Conservation (phyloP, 2,329 filamentous ascomycete genomes). For the Sclerotinia nivalis region DNA sequence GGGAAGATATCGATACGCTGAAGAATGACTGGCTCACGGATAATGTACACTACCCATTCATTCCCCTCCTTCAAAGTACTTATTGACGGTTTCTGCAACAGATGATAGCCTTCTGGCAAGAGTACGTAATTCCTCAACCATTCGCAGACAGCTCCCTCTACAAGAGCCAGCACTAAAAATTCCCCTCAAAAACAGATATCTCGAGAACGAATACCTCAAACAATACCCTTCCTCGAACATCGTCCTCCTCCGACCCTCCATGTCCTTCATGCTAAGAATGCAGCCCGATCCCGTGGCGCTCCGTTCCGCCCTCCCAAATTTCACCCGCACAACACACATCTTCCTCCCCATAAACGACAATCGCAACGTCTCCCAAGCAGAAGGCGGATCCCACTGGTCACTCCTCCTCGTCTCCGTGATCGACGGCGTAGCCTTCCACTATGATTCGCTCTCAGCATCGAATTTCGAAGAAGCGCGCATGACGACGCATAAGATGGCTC, state of each 20-base stretch:
- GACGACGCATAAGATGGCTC: conserved; percentile 67
- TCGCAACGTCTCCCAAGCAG: conserved; percentile 71
- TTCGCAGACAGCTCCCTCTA: conserved; percentile 29
- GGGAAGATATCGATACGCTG: conserved; percentile 84
- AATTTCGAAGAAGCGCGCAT: conserved; percentile 74
- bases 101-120: conserved; percentile 98
- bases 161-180: conserved; percentile 18
- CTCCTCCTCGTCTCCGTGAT: conserved; percentile 84
- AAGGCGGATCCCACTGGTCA: conserved; percentile 94
- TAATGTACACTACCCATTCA: conserved; percentile 59
- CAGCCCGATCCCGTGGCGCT: conserved; percentile 58
- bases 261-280: conserved; percentile 89
- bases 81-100: conserved; percentile 42
- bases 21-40: conserved; percentile 96
- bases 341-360: conserved; percentile 96
- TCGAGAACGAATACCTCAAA: conserved; percentile 84
- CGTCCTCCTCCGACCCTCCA: conserved; percentile 84
- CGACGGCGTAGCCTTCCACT: conserved; percentile 93
- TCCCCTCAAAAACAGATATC: conserved; percentile 54
- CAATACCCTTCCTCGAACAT: conserved; percentile 83
- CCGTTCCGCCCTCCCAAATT: conserved; percentile 74
- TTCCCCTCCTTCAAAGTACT: background rate
- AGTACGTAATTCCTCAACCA: conserved; percentile 54
- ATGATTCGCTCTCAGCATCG: conserved; percentile 78
- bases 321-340: conserved; percentile 79